These are phyloP conservation scores for Clarireedia sp. DNA, from an alignment of 2,329 filamentous ascomycete genomes.

Conservation along the genomic window DNA sequence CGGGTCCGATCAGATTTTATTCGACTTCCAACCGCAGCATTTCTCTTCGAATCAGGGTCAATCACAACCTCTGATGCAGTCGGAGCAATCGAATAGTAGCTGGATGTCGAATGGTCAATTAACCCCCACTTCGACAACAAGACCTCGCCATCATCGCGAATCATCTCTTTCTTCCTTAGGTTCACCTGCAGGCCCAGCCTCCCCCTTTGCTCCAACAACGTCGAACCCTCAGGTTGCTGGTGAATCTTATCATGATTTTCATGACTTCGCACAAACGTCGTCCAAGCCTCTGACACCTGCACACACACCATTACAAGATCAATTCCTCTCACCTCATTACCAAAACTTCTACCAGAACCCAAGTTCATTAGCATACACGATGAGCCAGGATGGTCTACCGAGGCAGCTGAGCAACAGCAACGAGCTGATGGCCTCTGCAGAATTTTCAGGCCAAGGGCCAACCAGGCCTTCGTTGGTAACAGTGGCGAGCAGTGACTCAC, in stretches of 20 bases:
- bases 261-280: slow-evolving; percentile 27
- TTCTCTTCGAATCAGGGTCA: slow-evolving; percentile 10
- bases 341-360: slow-evolving; percentile 27
- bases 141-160: slow-evolving; percentile 45
- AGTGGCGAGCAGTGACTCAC: slow-evolving; percentile 55
- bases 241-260: slow-evolving; percentile 34
- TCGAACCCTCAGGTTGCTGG: slow-evolving; percentile 52
- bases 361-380: slow-evolving; percentile 18
- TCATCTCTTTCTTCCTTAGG: slow-evolving; percentile 54
- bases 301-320: slow-evolving; percentile 28
- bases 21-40: slow-evolving; percentile 19
- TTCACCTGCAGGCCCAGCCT: slow-evolving; percentile 48
- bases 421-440: slow-evolving; percentile 26
- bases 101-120: slow-evolving; percentile 29
- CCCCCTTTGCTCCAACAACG: slow-evolving; percentile 47
- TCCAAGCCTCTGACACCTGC: slow-evolving; percentile 29
- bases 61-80: slow-evolving; percentile 26
- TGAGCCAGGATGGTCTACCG: slow-evolving; percentile 22
- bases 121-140: slow-evolving; percentile 27
- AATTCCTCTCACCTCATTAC: slow-evolving; percentile 29
- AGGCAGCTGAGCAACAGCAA: slow-evolving; percentile 19
- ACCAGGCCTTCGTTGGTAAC: slow-evolving; percentile 43
- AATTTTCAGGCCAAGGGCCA: slow-evolving; percentile 1
- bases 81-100: slow-evolving; percentile 21
- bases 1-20: slow-evolving; percentile 20